A percentile compares a stretch with the other conserved stretches of the same genome.
Conservation (phyloP, 1,139 yeast genomes). For the Oligophagozyma castellii region DNA sequence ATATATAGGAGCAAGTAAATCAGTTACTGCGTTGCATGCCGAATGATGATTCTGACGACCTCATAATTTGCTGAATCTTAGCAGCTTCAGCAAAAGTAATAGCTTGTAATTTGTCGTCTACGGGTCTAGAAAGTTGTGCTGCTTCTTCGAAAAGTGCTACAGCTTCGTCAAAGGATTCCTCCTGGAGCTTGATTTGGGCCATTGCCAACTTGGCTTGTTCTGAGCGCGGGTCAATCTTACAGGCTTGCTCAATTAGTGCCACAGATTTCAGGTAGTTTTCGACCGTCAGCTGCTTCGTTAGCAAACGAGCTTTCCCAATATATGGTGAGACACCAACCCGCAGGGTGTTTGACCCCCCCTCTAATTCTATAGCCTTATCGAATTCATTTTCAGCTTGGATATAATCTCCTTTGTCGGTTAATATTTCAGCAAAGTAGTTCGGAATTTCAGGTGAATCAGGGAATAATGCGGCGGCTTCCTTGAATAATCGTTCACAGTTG, state of each 20-base stretch:
- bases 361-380: conserved; percentile 76
- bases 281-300: conserved; percentile 43
- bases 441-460: conserved; percentile 87
- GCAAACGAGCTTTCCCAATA: conserved; percentile 74
- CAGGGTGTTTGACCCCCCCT: conserved; percentile 31
- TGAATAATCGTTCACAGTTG: conserved; percentile 55
- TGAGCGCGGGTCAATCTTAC: conserved; percentile 70
- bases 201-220: conserved; percentile 82
- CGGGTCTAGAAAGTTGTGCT: conserved; percentile 66
- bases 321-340: conserved; percentile 84
- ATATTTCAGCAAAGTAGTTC: conserved; percentile 89
- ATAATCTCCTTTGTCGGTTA: conserved; percentile 67
- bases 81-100: conserved; percentile 88
- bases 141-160: conserved; percentile 70
- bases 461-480: conserved; percentile 60
- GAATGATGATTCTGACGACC: too few relatives aligned
- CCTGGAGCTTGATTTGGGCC: conserved; percentile 83
- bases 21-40: too few relatives aligned
- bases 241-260: conserved; percentile 58
- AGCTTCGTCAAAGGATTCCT: conserved; percentile 73
- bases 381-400: conserved; percentile 70
- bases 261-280: conserved; percentile 48
- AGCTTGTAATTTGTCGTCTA: conserved; percentile 83
- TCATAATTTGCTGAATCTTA: conserved; percentile 59
- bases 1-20: too few relatives aligned